Conservation (phyloP, 1,139 yeast genomes). For the Nakaseomyces kungkrabaensis region DNA sequence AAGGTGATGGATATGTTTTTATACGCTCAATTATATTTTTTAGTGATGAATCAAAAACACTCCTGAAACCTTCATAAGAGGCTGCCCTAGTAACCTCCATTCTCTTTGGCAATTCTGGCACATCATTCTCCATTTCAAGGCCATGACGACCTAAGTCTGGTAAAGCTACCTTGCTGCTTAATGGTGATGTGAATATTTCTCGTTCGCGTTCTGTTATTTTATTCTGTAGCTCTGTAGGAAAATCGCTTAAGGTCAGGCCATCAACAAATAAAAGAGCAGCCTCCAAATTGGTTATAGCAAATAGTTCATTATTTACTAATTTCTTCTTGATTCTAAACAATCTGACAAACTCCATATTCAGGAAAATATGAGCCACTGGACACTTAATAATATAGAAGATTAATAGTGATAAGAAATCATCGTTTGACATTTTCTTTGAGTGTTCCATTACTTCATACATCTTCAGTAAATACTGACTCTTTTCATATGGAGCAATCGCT, state of each 20-base stretch:
- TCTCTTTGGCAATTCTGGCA: slow-evolving; percentile 3
- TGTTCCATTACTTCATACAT: slow-evolving; percentile 23
- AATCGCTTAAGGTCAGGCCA: slow-evolving; percentile 36
- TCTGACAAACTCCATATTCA: slow-evolving; percentile 44
- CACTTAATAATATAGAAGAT: slow-evolving; percentile 41
- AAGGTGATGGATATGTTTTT: slow-evolving; percentile 18
- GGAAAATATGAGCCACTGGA: slow-evolving; percentile 33
- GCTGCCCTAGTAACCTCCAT: slow-evolving; percentile 12
- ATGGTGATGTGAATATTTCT: slow-evolving; percentile 11
- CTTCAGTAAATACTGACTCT: slow-evolving; percentile 17
- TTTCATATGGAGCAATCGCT: slow-evolving; percentile 24
- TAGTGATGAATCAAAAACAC: slow-evolving; percentile 24
- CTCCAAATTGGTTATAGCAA: slow-evolving; percentile 54
- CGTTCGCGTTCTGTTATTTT: slow-evolving; percentile 12
- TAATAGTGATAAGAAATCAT: slow-evolving; percentile 46
- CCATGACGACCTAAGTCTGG: slow-evolving; percentile 8
- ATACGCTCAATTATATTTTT: slow-evolving; percentile 24
- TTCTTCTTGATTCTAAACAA: slow-evolving; percentile 43
- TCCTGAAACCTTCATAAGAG: slow-evolving; percentile 21
- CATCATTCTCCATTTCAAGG: neutral
- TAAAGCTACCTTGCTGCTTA: slow-evolving; percentile 14
- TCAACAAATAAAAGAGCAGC: slow-evolving; percentile 52
- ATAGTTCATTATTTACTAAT: slow-evolving; percentile 42
- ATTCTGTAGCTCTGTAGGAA: slow-evolving; percentile 26
- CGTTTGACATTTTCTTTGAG: slow-evolving; percentile 29